Percentiles rank a stretch among this genome's conserved stretches.
Evolutionary conservation across 495 filamentous ascomycete genomes (phyloP).

Genomic region (Aspergillus avenaceus): DNA sequence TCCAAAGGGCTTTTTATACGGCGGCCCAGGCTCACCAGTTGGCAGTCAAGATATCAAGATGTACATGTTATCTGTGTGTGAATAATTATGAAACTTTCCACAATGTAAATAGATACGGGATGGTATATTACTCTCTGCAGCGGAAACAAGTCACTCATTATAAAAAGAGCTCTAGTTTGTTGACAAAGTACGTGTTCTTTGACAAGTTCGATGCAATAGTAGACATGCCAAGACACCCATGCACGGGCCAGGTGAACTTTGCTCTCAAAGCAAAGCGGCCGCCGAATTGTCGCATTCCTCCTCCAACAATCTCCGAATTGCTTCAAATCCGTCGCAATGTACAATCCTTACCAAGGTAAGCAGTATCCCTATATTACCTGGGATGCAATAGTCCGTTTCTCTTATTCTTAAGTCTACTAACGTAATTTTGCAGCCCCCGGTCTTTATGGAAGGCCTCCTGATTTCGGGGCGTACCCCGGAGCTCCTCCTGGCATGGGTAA

Average conservation of each 20-base stretch:
- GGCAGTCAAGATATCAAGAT: too few species aligned
- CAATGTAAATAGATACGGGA: too few species aligned
- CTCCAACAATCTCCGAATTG: conserved; percentile 1
- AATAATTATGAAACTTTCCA: too few species aligned
- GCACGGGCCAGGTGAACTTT: conserved; percentile 2
- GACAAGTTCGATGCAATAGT: not conserved
- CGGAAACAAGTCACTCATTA: too few species aligned
- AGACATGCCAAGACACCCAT: too few species aligned
- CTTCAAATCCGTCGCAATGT: conserved; percentile 45
- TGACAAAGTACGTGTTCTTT: not conserved
- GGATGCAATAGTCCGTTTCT: not conserved
- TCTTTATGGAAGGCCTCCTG: conserved; percentile 67
- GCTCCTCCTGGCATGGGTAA: conserved; percentile 86
- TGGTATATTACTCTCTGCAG: too few species aligned
- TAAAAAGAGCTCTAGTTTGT: too few species aligned
- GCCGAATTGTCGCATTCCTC: not conserved
- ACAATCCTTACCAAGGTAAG: conserved; percentile 74
- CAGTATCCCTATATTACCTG: not conserved
- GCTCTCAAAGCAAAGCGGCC: conserved; percentile 1
- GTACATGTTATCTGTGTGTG: too few species aligned
- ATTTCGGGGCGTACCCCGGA: conserved; percentile 69
- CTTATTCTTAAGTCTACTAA: not conserved
- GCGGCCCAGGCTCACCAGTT: too few species aligned
- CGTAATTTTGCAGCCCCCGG: conserved; percentile 38
- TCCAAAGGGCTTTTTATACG: too few species aligned